Evolutionary conservation across 2,329 filamentous ascomycete genomes (phyloP), one percentile per base, ranked within the genome.

Genomic region (Alternaria angustiovoidea): DNA sequence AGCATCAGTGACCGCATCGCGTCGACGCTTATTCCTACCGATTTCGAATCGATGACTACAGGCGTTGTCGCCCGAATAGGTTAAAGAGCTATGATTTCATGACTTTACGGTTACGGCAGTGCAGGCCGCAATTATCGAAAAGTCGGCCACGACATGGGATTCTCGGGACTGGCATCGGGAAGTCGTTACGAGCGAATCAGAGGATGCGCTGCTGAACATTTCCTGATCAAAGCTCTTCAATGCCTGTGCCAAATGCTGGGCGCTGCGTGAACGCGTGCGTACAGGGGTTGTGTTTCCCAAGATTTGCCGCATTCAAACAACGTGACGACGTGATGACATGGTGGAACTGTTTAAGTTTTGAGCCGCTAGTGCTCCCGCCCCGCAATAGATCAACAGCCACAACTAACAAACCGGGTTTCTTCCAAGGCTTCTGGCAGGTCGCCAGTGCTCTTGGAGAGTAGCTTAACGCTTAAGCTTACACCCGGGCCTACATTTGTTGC

Each of bases 301-400:
- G 36, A 66, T 64, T 57, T 65, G 63, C 68, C 67, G 66, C 22
- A 42, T 54, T 38, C 57, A 36, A 49, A 63, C 53, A 53, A 63
- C 51, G 72, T 76, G 74, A 78, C 75, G 74, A 72, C 63, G 65
- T 54, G 61, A 73, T 77, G 74, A 78, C 73, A 73, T 69, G 62
- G 51, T 67, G 52, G 58, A 69, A 54, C 51, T 14, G 39, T 62
- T 32, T 24, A 53, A 28, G 51, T 66, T 65, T 67, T 64, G 54
- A 71, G 69, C 64, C 69, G 64, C 66, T 73, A 72, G 61, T 43
- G 49, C 47, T 48, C 43, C 57, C 62, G 61, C 55, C 30, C 54
- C 51, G 41, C 44, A 44, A 51, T 24, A 11, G 43, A 47, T 51
- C 54, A 32, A 51, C 57, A 44, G 22, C 26, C 14, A 52, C 39